Evolutionary conservation across 768 basidiomycete species (phyloP).

Genomic region (Auriscalpium microsporum): DNA sequence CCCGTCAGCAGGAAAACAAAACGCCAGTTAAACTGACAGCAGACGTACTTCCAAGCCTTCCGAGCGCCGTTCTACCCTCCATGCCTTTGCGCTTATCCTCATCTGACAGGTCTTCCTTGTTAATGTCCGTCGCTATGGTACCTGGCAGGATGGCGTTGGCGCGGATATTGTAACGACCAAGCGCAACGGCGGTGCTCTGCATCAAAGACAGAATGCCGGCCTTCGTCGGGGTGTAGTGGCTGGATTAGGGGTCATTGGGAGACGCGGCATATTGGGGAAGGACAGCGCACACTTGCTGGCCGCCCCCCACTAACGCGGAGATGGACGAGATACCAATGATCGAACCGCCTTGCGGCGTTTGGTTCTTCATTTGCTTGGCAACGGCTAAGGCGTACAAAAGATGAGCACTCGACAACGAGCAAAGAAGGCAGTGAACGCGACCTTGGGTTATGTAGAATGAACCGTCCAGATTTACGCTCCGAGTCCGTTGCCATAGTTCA

Average conservation of each 20-base stretch:
- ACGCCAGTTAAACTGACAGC: too few species aligned
- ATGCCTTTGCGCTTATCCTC: slow-evolving; percentile 50
- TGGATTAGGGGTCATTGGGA: slow-evolving; percentile 14
- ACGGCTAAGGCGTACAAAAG: slow-evolving; percentile 34
- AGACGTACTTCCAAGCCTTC: slow-evolving; percentile 51
- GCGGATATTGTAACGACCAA: slow-evolving; percentile 70
- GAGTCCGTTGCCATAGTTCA: slow-evolving; percentile 54
- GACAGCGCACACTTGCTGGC: slow-evolving; percentile 45
- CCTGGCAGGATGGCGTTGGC: slow-evolving; percentile 69
- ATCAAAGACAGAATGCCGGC: slow-evolving; percentile 71
- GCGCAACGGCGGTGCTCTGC: slow-evolving; percentile 71
- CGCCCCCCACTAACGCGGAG: slow-evolving; percentile 71
- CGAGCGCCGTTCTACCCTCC: slow-evolving; percentile 55
- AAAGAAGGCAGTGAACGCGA: slow-evolving; percentile 9
- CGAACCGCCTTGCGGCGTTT: slow-evolving; percentile 60
- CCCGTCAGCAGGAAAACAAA: background rate
- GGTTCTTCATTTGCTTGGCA: slow-evolving; percentile 66
- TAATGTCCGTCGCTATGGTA: slow-evolving; percentile 71
- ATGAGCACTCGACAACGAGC: background rate
- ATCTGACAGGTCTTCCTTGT: slow-evolving; percentile 64
- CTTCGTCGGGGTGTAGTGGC: slow-evolving; percentile 75
- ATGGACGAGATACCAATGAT: slow-evolving; percentile 76
- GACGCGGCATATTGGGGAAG: background rate
- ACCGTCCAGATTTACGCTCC: slow-evolving; percentile 68
- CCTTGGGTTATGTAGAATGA: slow-evolving; percentile 67